Percentiles rank a stretch among this genome's conserved stretches.
phyloP scores from a whole-genome alignment of 2,329 filamentous ascomycete genomes.

The Penicillium corylophilum region DNA sequence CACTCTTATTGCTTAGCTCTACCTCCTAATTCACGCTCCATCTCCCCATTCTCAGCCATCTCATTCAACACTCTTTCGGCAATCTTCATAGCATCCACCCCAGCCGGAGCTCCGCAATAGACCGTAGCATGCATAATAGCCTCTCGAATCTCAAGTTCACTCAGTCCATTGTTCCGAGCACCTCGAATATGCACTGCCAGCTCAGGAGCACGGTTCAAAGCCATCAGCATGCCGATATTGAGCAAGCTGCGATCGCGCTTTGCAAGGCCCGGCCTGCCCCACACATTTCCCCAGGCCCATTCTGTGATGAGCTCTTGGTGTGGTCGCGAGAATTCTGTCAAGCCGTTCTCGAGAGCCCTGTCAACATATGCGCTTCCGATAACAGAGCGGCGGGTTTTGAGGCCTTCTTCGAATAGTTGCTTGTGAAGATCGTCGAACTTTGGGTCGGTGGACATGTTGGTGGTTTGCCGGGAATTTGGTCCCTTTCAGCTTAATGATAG shows the following conservation, averaged over 20 bases:
- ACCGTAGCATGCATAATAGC: slow-evolving; percentile 52
- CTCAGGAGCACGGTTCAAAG: slow-evolving; percentile 60
- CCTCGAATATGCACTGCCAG: slow-evolving; percentile 63
- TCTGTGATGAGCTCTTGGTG: slow-evolving; percentile 62
- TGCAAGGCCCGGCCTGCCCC: slow-evolving; percentile 62
- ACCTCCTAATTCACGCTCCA: slow-evolving; percentile 5
- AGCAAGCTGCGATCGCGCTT: slow-evolving; percentile 61
- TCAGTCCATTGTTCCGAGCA: slow-evolving; percentile 62
- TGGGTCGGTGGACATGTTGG: slow-evolving; percentile 30
- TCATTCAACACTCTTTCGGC: slow-evolving; percentile 27
- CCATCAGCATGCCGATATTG: slow-evolving; percentile 65
- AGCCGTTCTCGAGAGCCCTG: slow-evolving; percentile 54
- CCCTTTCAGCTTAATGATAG: not conserved
- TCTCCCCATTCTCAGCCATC: slow-evolving; percentile 12
- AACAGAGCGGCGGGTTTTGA: slow-evolving; percentile 60
- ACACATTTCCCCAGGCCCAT: slow-evolving; percentile 63
- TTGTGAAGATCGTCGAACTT: slow-evolving; percentile 50
- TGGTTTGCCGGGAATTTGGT: not conserved
- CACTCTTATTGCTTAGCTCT: not conserved
- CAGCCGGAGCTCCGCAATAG: slow-evolving; percentile 57
- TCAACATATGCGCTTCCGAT: slow-evolving; percentile 63
- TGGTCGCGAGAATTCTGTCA: slow-evolving; percentile 59
- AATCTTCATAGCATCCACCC: slow-evolving; percentile 55
- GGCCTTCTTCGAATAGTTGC: slow-evolving; percentile 60
- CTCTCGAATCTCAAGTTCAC: slow-evolving; percentile 63